Evolutionary conservation across 495 filamentous ascomycete species (phyloP), one percentile per base, ranked within the genome.

Genomic region (Chaetomium cochliodes): DNA sequence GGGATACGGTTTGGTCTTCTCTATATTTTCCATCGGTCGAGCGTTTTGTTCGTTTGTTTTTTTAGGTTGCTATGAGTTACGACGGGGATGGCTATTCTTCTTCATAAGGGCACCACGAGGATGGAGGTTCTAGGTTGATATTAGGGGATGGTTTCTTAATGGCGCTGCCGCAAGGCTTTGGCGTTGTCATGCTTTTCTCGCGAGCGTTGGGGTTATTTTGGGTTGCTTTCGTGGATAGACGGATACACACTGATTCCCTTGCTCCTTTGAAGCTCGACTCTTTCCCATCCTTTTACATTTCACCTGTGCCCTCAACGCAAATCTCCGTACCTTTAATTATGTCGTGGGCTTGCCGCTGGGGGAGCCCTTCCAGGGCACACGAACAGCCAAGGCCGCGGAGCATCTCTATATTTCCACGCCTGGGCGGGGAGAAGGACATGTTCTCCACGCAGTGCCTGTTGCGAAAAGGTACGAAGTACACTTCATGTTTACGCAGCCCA

Each of bases 401-500:
- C 33, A 37, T 6, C 5, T 37, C 33, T 37, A 37, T 11, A 1
- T 37, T 37, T 37, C 9, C 9, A 7, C 33, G 9, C 6, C 33
- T 37, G 33, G 30, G 3, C 30, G 30, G 30, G 30, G 7, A 33
- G 30, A 33, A 33, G 30, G 7, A 33, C 30, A 33, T 33, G 30
- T 18, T 86, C 85, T 62, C 62, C 39, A 41, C 72, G 74, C 22
- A 78, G 74, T 6, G 78, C 77, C 11, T n/a, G 86, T 83, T 84
- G 76, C 82, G 5, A 70, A 74, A 63, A 72, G 78, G 54, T 12
- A 7, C 33, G n/a, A n/a, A n/a, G n/a, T n/a, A n/a, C n/a, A n/a
- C n/a, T n/a, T n/a, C n/a, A 37, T 37, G 33, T 37, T 12, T 8
- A 7, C 5, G 33, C 11, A 37, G 9, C 33, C 5, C 11, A 12